phyloP scores from a whole-genome alignment of 306 rosid species.

The Vicia faba region DNA sequence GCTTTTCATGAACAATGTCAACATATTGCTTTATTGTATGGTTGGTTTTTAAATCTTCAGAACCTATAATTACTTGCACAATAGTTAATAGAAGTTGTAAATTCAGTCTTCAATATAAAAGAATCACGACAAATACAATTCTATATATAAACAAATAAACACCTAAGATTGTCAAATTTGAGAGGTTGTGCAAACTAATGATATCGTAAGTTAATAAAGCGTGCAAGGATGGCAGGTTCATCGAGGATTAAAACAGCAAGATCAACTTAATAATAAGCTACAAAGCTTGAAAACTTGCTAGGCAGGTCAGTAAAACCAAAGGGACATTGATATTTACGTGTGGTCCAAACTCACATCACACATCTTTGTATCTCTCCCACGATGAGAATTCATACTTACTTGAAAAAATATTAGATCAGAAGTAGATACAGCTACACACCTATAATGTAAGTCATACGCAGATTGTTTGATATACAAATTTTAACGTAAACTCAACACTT shows the following conservation, averaged over 20 bases:
- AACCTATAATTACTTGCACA: slow-evolving; percentile 85
- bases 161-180: background rate
- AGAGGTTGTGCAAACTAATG: background rate
- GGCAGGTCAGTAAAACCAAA: slow-evolving; percentile 2
- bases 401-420: slow-evolving; percentile 81
- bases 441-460: slow-evolving; percentile 47
- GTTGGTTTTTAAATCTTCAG: slow-evolving; percentile 87
- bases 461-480: slow-evolving; percentile 17
- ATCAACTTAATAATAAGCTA: no score
- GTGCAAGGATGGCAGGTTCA: no score
- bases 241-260: no score
- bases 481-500: no score
- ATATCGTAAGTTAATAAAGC: no score
- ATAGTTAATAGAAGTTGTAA: slow-evolving; percentile 28
- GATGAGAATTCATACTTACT: slow-evolving; percentile 81
- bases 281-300: slow-evolving; percentile 22
- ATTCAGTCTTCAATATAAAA: slow-evolving; percentile 16
- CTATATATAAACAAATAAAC: slow-evolving; percentile 15
- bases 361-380: slow-evolving; percentile 59
- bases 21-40: slow-evolving; percentile 87
- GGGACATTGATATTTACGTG: slow-evolving; percentile 61
- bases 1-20: slow-evolving; percentile 92
- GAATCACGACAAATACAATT: slow-evolving; percentile 3
- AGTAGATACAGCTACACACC: slow-evolving; percentile 89
- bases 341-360: slow-evolving; percentile 85